phyloP scores from a whole-genome alignment of 2,329 filamentous ascomycete species.

The Fusarium mexicanum region DNA sequence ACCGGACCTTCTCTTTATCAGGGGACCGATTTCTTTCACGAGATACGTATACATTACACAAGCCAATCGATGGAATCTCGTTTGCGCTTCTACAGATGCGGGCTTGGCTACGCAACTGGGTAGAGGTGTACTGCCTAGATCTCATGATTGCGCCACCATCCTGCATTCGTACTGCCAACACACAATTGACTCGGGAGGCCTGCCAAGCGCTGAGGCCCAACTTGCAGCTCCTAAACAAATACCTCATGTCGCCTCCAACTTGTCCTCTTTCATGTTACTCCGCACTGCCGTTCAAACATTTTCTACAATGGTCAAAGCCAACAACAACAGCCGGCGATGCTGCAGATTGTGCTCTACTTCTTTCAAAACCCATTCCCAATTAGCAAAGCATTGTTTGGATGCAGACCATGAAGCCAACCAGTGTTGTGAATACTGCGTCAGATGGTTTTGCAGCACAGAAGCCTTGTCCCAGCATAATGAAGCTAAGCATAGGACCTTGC shows the following conservation, averaged over 20 bases:
- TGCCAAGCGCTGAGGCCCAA: not conserved
- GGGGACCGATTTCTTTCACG: not conserved
- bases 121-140: not conserved
- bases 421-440: slow-evolving; percentile 1
- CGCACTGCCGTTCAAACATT: rapidly evolving
- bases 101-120: not conserved
- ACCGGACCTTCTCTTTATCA: no score
- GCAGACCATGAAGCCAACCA: not conserved
- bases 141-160: not conserved
- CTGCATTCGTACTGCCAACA: not conserved
- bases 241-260: rapidly evolving
- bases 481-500: not conserved
- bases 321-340: not conserved
- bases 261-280: no score
- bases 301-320: not conserved
- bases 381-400: not conserved
- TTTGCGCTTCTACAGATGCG: no score
- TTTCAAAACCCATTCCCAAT: not conserved
- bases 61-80: rapidly evolving
- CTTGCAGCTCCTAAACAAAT: not conserved
- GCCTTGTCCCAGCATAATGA: not conserved
- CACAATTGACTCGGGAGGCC: not conserved
- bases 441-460: not conserved
- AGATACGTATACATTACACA: not conserved
- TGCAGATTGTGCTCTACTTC: not conserved